Evolutionary conservation across 768 basidiomycete genomes (phyloP).

Genomic region (Leccinellum albellum): DNA sequence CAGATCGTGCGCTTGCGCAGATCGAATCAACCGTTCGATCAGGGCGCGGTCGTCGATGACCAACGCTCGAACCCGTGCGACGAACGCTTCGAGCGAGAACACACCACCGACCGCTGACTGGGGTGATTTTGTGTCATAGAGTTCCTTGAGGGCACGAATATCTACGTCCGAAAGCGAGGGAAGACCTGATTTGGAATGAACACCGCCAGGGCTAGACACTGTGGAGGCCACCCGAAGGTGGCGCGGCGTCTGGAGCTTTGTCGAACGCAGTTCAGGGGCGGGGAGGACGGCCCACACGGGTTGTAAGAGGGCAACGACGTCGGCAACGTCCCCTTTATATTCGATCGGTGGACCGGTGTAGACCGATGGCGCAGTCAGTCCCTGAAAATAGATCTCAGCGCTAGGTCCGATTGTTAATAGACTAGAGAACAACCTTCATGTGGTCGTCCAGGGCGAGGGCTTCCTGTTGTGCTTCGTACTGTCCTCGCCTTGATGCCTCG

Average conservation of each 20-base stretch:
- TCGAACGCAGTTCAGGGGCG: slow-evolving; percentile 75
- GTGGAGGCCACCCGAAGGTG: slow-evolving; percentile 48
- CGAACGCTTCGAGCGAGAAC: slow-evolving; percentile 77
- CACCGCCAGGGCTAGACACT: slow-evolving; percentile 32
- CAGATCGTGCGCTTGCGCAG: slow-evolving; percentile 86
- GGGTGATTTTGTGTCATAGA: slow-evolving; percentile 53
- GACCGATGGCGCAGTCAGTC: slow-evolving; percentile 19
- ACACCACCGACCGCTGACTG: slow-evolving; percentile 29
- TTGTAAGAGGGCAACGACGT: slow-evolving; percentile 58
- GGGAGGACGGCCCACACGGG: slow-evolving; percentile 82
- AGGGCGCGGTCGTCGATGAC: slow-evolving; percentile 79
- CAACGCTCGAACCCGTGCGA: slow-evolving; percentile 72
- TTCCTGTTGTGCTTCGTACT: slow-evolving; percentile 47
- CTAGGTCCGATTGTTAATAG: background rate
- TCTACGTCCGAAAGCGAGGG: slow-evolving; percentile 79
- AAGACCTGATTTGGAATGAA: slow-evolving; percentile 28
- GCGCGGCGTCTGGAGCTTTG: slow-evolving; percentile 50
- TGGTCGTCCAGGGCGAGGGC: slow-evolving; percentile 36
- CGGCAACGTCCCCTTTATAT: slow-evolving; percentile 44
- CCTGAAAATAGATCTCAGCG: slow-evolving; percentile 18
- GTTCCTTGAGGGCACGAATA: slow-evolving; percentile 76
- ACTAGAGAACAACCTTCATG: slow-evolving; percentile 31
- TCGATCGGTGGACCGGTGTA: slow-evolving; percentile 27
- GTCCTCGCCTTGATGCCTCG: slow-evolving; percentile 49
- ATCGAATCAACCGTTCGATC: slow-evolving; percentile 78